Evolutionary conservation across 768 basidiomycete genomes (phyloP), one percentile per base, ranked within the genome.

Genomic region (Amanita pseudoporphyria): DNA sequence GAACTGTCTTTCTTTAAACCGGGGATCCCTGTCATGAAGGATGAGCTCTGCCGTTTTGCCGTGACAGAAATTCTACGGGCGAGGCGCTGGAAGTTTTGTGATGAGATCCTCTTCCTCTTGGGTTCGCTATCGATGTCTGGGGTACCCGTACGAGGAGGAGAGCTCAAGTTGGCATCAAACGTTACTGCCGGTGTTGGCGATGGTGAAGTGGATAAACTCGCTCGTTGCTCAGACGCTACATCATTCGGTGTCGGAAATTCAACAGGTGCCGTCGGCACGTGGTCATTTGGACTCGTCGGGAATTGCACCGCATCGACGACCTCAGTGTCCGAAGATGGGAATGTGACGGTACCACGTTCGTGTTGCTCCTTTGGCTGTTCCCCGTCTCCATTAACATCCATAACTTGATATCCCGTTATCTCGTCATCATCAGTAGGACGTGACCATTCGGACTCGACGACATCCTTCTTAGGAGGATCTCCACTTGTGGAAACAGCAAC

Each of bases 61-160:
- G 71, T 75, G 38, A 86, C 63, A 9, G 87, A 88, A 49, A 91
- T 82, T 53, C 79, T 72, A 52, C 86, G 71, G 13, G 87, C 88
- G 32, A 91, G 60, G 14, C 86, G 76, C 62, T 88, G 86, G 71
- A 92, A 87, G 58, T 90, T 90, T 62, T 92, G 88, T 22, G 86
- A 84, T 7, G 86, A 82, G 51, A 86, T 87, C 16, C 86, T 77
- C 60, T 84, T 87, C 53, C 87, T 73, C 69, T 87, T 88, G 30
- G 78, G 78, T 58, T 87, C 87, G n/a, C 75, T 61, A 3, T 84
- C 85, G 1, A 73, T 73, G 58, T 88, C 84, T 5, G 87, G 85
- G 6, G 85, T 79, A n/a, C 77, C 79, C 32, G 74, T 75, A 26
- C 86, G 80, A 2, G 83, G 79, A 2, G 83, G 82, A 3, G 79